phyloP scores from a whole-genome alignment of 1,139 yeast species.

The Pichia kudriavzevii region DNA sequence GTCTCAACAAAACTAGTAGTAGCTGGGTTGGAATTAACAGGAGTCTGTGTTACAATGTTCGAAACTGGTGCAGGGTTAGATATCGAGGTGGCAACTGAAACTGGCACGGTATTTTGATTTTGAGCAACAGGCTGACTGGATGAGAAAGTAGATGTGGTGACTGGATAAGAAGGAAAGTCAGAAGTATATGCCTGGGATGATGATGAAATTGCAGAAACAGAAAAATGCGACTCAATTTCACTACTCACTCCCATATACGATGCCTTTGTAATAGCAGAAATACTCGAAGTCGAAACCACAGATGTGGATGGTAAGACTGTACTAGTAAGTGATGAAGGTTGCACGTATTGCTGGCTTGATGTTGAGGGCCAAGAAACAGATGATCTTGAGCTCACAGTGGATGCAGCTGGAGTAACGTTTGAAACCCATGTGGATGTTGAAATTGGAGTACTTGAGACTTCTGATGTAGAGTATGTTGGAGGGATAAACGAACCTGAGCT shows the following conservation, averaged over 20 bases:
- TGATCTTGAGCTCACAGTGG: conserved; percentile 4
- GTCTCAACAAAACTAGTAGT: background rate
- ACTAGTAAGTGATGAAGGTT: no score
- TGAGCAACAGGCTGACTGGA: no score
- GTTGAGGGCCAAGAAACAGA: conserved; percentile 4
- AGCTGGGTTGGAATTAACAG: background rate
- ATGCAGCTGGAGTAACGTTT: conserved; percentile 1
- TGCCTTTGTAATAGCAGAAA: no score
- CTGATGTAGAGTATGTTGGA: background rate
- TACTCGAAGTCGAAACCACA: conserved; percentile 2
- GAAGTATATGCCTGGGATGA: background rate
- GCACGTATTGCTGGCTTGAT: no score
- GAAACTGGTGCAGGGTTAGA: no score
- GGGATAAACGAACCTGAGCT: background rate
- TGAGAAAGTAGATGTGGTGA: no score
- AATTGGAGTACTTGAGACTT: background rate
- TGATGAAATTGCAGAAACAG: no score
- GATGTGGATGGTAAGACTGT: conserved; percentile 4
- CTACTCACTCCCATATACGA: no score
- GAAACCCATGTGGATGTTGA: background rate
- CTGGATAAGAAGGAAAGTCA: background rate
- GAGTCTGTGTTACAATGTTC: no score
- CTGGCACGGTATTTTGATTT: no score
- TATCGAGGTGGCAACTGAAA: no score
- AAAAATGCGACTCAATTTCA: no score